Base-by-base conservation (phyloP, 2,329 filamentous ascomycete species). In the Stromatinia cepivora region DNA sequence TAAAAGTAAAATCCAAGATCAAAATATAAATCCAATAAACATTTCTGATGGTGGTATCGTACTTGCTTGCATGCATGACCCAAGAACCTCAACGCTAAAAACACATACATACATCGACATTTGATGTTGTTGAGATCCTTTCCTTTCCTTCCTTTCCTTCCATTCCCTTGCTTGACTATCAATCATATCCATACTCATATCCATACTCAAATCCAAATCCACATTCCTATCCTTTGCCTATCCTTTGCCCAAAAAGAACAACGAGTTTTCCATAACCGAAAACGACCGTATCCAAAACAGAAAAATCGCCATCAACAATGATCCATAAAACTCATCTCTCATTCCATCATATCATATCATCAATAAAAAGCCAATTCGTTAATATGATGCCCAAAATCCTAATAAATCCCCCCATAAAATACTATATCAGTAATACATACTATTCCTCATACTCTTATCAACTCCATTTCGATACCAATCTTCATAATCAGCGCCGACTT, bases 381-480 rank as follows among this genome's bases (percentile, higher is more conserved):
- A 36, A 62, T 36, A 50, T 62, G n/a, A 50, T 20, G 1, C 34
- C 15, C 28, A 36, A 34, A 17, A 6, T 9, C n/a, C 4, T 31
- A 11, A 28, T 64, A 8, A 53, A 36, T 13, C 3, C n/a, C 34
- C 45, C 13, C 17, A 20, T 4, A 25, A 61, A 31, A 7, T 4
- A 31, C 7, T 22, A 42, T 52, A 54, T 56, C 63, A 36, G 36
- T 67, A 65, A 67, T 65, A 66, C 65, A 62, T 57, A 66, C 63
- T 66, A 53, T 66, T 46, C 31, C 62, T 69, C 28, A 50, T 15
- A 22, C 54, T 45, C 11, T 58, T 66, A 39, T 67, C 52, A 10
- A 54, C 28, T 11, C 58, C 54, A 56, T 36, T 61, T 25, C 70
- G 42, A 62, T 71, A 70, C 70, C 70, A 70, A 45, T 71, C 70